Percentiles rank a stretch among this genome's conserved stretches.
phyloP scores from a whole-genome alignment of 164 flowering plant species.

The Tetrastigma voinierianum region DNA sequence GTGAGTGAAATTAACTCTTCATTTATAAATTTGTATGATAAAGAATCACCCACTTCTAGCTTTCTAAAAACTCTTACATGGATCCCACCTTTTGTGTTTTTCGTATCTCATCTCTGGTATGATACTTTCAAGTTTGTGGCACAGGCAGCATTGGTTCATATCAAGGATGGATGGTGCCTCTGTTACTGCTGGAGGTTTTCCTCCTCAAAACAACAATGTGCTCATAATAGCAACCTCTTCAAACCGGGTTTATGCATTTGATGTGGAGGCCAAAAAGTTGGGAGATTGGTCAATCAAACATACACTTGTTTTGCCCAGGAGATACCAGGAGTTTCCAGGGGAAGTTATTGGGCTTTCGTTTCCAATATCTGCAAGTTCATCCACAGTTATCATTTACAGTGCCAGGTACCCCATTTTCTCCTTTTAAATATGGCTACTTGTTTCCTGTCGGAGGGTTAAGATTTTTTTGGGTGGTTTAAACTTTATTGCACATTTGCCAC shows the following conservation, averaged over 20 bases:
- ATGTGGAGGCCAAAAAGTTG: constrained; percentile 83
- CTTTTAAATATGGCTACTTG: background rate
- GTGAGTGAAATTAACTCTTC: no score
- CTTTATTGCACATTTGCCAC: no score
- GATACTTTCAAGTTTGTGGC: constrained; percentile 3
- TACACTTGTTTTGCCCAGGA: constrained; percentile 61
- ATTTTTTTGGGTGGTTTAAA: background rate
- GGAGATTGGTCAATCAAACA: constrained; percentile 80
- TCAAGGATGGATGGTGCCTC: constrained; percentile 91
- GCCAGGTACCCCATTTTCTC: constrained; percentile 57
- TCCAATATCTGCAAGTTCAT: constrained; percentile 52
- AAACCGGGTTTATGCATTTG: constrained; percentile 83
- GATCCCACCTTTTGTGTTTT: no score
- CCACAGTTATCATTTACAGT: constrained; percentile 74
- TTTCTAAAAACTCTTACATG: no score
- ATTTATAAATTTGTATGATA: no score
- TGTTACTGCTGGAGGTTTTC: constrained; percentile 92
- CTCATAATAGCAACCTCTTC: constrained; percentile 78
- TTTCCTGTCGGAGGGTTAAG: no score
- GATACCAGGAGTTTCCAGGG: constrained; percentile 91
- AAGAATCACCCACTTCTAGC: no score
- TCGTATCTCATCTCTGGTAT: no score
- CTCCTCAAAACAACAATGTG: constrained; percentile 69
- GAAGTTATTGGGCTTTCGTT: constrained; percentile 93
- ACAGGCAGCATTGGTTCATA: constrained; percentile 98